Base-by-base conservation (phyloP, 345 rosid genomes). In the Eutrema japonicum region DNA sequence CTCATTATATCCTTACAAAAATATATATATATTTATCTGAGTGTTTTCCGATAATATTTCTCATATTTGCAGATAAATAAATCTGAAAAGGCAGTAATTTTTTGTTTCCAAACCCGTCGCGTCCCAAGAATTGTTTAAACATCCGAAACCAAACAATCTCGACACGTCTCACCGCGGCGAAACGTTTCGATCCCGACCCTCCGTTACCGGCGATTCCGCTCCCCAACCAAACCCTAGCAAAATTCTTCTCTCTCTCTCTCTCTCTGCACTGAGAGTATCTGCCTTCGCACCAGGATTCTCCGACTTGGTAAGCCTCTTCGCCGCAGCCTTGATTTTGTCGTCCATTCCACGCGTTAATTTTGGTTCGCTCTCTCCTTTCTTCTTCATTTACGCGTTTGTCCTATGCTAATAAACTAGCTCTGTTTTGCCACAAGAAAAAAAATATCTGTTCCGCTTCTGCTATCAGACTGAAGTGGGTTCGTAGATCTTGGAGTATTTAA, bases 111-210 rank as follows among this genome's bases (percentile, higher is more conserved):
- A 53, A 64, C 7, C 16, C 38, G 54, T 64, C 16, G 12, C 42
- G 26, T 40, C 60, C 63, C 12, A 36, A 18, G n/a, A 30, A 16
- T 3, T 33, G 10, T 62, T 52, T 13, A 52, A 72, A 71, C 68
- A 70, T 58, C 74, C 7, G 75, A 50, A 72, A 43, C 70, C 38
- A 64, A 52, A 67, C 73, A 74, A 68, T 66, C 73, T 30, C 68
- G 30, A 48, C 74, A 48, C 18, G 46, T 41, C 50, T 55, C 66
- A 66, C 49, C 57, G 66, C 73, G 68, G 53, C 68, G 61, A 59
- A 67, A 41, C 68, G 67, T 74, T 52, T 74, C 73, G 55, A 74
- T 68, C 68, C 68, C 38, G 70, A 63, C 64, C 38, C 38, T 53
- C 33, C 61, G 78, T 74, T 35, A 51, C 78, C 78, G 72, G 67